Conservation (phyloP, 768 basidiomycete species). For the Lentinula sp. region DNA sequence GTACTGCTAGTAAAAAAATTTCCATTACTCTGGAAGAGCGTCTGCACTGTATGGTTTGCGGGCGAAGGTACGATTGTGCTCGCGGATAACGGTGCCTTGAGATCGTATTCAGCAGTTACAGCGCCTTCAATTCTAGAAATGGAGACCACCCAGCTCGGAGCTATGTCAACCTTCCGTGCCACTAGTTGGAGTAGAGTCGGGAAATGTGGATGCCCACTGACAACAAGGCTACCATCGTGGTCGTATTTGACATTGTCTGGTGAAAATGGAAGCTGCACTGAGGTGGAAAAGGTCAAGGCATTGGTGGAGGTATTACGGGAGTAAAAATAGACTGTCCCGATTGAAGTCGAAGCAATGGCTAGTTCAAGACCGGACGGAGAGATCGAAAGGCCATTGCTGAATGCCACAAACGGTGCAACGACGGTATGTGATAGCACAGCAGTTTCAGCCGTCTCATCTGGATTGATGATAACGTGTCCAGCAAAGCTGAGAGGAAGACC, state of each 20-base stretch:
- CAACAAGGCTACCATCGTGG: conserved; percentile 40
- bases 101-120: conserved; percentile 26
- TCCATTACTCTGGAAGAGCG: conserved; percentile 75
- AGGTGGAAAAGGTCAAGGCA: conserved; percentile 29
- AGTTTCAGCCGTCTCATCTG: conserved; percentile 12
- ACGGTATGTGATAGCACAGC: conserved; percentile 30
- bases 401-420: conserved; percentile 45
- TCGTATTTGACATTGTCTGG: conserved; percentile 61
- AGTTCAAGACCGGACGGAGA: conserved; percentile 43
- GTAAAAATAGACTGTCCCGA: conserved; percentile 45
- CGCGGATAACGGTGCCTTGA: conserved; percentile 42
- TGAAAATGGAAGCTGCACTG: conserved; percentile 48
- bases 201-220: conserved; percentile 66
- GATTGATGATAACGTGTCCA: conserved; percentile 43
- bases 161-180: conserved; percentile 29
- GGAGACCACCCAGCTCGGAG: conserved; percentile 58
- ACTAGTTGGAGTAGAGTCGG: conserved; percentile 41
- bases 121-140: conserved; percentile 23
- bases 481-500: conserved; percentile 57
- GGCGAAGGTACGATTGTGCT: conserved; percentile 30
- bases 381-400: conserved; percentile 65
- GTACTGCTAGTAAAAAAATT: conserved; percentile 47
- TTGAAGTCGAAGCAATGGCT: conserved; percentile 52
- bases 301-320: conserved; percentile 39
- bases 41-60: conserved; percentile 39